Base-by-base conservation (phyloP, 1,284 basidiomycete species). In the Leccinum solheimii region DNA sequence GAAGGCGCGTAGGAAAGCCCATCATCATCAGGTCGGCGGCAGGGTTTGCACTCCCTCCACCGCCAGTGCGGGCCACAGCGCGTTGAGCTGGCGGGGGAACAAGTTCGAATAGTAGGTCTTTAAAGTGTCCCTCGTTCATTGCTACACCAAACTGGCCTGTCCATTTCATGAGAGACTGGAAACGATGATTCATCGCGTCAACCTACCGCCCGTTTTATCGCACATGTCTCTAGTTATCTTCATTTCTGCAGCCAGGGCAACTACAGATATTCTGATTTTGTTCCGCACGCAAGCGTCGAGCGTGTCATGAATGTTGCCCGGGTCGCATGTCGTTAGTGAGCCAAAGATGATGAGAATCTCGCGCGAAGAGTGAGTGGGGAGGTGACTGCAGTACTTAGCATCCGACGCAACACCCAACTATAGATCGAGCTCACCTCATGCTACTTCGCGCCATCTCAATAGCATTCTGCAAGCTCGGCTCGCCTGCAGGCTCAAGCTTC, bases 1-100 rank as follows among this genome's bases (percentile, higher is more conserved):
- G 92, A n/a, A 97, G 80, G 51, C 94, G 87, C 16, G 91, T 94
- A 0, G 95, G 97, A 76, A 99, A 99, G 3, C 97, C 97, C 95
- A 99, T 99, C 81, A 97, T 91, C 88, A 99, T 96, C 45, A 99
- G 80, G 76, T 99, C 95, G 0, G 92, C 91, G 0, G 87, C 85
- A 14, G 86, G 86, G 58, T 89, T 88, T 11, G 80, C 76, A 14
- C 77, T 73, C 21, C 79, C 81, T 51, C 75, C 74, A 2, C 80
- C 82, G 4, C 75, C 78, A 3, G 82, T 73, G n/a, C 85, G 83
- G 3, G 85, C 69, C 5, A 86, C 75, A 1, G 84, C 81, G 4
- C 84, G 88, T 73, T 94, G 92, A 0, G 94, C 93, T 1, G 95
- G 95, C 0, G 97, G 97, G 9, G 96, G 93, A 26, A 99, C 91